A percentile compares a stretch with the other conserved stretches of the same genome.
Conservation (phyloP, 73 alveolate genomes). For the Uronychia binucleata region DNA sequence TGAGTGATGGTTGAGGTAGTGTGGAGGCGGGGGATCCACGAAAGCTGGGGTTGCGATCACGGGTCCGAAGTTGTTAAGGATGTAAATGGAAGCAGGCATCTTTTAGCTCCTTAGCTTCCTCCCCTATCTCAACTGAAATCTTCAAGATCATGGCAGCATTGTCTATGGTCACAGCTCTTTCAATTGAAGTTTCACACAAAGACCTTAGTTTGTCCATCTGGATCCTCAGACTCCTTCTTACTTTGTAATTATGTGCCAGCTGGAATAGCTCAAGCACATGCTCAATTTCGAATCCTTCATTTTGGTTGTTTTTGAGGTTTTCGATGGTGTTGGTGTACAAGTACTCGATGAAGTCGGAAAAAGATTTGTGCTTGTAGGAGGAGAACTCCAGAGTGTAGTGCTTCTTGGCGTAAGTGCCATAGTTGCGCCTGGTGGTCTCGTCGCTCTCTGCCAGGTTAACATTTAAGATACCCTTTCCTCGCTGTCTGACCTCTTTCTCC, state of each 20-base stretch:
- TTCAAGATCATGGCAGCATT: slow-evolving; percentile 32
- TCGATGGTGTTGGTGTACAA: slow-evolving; percentile 41
- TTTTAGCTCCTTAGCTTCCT: slow-evolving; percentile 39
- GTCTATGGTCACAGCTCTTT: slow-evolving; percentile 17
- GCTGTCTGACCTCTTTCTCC: slow-evolving; percentile 24
- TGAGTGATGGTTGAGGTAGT: no score
- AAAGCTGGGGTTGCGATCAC: slow-evolving; percentile 38
- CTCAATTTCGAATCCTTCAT: slow-evolving; percentile 38
- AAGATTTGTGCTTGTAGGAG: slow-evolving; percentile 26
- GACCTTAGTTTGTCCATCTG: slow-evolving; percentile 35
- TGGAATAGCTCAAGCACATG: slow-evolving; percentile 42
- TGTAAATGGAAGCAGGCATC: slow-evolving; percentile 29
- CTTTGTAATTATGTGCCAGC: slow-evolving; percentile 28
- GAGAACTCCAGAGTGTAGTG: slow-evolving; percentile 32
- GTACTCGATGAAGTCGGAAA: slow-evolving; percentile 38
- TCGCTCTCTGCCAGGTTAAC: neutral
- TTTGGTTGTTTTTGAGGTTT: slow-evolving; percentile 13
- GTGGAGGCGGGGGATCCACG: slow-evolving; percentile 46
- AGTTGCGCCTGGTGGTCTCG: no score
- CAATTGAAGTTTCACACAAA: slow-evolving; percentile 39
- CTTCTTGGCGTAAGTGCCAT: slow-evolving; percentile 23
- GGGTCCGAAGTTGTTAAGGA: slow-evolving; percentile 23
- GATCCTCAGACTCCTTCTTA: neutral
- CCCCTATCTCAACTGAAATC: slow-evolving; percentile 37
- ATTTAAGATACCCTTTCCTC: slow-evolving; percentile 23